A percentile compares a stretch with the other conserved stretches of the same genome.
phyloP scores from a whole-genome alignment of 148 eudicot species.

The Rhododendron ovatum region DNA sequence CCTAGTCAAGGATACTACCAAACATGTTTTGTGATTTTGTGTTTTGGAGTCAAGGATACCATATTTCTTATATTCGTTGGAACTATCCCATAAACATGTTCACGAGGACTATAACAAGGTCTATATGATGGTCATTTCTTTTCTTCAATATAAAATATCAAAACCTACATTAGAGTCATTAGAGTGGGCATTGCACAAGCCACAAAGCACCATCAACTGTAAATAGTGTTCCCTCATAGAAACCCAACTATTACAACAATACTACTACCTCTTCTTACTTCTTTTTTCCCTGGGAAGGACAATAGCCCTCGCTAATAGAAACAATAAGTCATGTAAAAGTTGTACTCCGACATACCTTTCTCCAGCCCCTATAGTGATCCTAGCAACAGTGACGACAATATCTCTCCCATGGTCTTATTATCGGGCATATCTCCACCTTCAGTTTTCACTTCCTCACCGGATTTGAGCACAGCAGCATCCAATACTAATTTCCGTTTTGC shows the following conservation, averaged over 20 bases:
- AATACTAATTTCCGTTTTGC: conserved; percentile 72
- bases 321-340: neutral
- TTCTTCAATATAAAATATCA: neutral
- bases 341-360: neutral
- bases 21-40: neutral
- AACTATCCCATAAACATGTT: neutral
- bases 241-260: conserved; percentile 3
- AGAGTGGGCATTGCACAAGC: neutral
- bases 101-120: neutral
- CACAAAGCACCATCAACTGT: neutral
- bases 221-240: neutral
- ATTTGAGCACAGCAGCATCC: conserved; percentile 81
- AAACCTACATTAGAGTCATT: neutral
- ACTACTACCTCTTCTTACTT: neutral
- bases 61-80: neutral
- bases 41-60: neutral
- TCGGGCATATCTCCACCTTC: conserved; percentile 58
- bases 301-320: neutral
- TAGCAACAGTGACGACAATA: conserved; percentile 61
- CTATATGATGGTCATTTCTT: neutral
- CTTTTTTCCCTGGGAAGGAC: neutral
- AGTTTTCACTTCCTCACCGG: conserved; percentile 50
- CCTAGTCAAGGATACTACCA: neutral
- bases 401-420: conserved; percentile 75
- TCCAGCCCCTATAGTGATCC: conserved; percentile 11